Percentiles rank a stretch among this genome's conserved stretches.
These are phyloP conservation scores for Mucor saturninus DNA, from an alignment of 371 early-diverging fungal species.

Conservation along the genomic window DNA sequence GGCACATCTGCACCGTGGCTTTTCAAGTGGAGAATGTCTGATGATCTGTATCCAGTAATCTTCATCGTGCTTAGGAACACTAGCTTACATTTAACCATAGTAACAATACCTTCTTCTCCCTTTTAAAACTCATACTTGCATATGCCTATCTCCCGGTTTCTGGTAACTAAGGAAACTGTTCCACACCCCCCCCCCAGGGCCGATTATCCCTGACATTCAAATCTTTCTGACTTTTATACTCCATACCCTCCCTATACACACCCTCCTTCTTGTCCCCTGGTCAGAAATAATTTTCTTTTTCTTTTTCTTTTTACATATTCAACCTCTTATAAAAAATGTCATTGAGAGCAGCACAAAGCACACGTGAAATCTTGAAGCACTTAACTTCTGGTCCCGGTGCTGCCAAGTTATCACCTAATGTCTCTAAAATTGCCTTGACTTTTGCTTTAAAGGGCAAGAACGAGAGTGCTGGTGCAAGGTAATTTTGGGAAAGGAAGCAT, in stretches of 20 bases:
- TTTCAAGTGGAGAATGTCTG: too few relatives aligned
- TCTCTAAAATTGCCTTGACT: constrained; percentile 61
- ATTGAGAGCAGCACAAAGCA: constrained; percentile 44
- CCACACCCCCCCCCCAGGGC: too few relatives aligned
- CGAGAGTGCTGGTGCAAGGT: constrained; percentile 67
- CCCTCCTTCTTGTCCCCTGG: neutral
- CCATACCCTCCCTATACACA: constrained; percentile 1
- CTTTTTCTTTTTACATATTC: neutral
- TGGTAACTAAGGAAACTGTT: too few relatives aligned
- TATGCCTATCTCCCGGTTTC: too few relatives aligned
- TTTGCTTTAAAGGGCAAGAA: constrained; percentile 59
- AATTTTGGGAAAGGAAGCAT: constrained; percentile 4
- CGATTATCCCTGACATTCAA: too few relatives aligned
- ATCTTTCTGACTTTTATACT: too few relatives aligned
- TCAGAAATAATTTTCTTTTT: neutral
- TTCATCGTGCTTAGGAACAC: too few relatives aligned
- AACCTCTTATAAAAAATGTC: constrained; percentile 30
- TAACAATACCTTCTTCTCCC: too few relatives aligned
- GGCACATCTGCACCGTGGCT: too few relatives aligned
- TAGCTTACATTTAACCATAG: too few relatives aligned
- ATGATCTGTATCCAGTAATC: too few relatives aligned
- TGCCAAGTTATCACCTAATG: constrained; percentile 48
- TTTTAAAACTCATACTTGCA: too few relatives aligned
- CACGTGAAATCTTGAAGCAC: constrained; percentile 39
- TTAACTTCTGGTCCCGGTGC: constrained; percentile 58